A percentile compares a stretch with the other conserved stretches of the same genome.
phyloP scores from a whole-genome alignment of 2,329 filamentous ascomycete genomes.

The Blastomyces parvus region DNA sequence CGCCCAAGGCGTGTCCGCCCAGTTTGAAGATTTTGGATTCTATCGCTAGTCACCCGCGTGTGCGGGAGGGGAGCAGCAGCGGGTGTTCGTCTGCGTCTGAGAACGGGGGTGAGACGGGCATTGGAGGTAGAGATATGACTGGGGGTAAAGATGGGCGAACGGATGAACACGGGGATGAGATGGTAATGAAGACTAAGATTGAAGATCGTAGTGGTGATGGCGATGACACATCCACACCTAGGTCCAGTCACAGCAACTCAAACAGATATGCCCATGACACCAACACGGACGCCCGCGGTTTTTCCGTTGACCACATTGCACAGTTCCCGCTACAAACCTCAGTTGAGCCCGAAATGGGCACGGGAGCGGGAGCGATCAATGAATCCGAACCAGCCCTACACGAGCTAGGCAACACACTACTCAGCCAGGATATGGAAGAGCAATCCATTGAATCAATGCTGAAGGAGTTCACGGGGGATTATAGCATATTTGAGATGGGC shows the following conservation, averaged over 20 bases:
- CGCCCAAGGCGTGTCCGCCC: slow-evolving; percentile 1
- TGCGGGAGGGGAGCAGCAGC: background rate
- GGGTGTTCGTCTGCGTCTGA: background rate
- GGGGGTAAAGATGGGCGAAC: background rate
- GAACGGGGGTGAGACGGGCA: slow-evolving; percentile 9
- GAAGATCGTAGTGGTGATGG: background rate
- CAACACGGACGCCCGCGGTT: background rate
- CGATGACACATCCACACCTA: background rate
- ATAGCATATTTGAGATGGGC: background rate
- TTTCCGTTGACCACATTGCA: background rate
- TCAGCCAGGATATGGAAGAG: background rate
- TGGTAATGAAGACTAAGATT: background rate
- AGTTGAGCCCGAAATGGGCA: background rate
- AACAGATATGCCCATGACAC: background rate
- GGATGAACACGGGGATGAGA: background rate
- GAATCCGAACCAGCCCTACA: background rate
- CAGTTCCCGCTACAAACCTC: background rate
- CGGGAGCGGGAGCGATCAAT: background rate
- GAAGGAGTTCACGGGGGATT: background rate
- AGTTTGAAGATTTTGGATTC: slow-evolving; percentile 5
- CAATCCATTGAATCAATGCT: background rate
- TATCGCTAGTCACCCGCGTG: background rate
- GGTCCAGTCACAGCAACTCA: background rate
- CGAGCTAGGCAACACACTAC: background rate
- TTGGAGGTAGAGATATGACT: background rate